A percentile compares a stretch with the other conserved stretches of the same genome.
Conservation (phyloP, 2,329 filamentous ascomycete species). For the Trichoderma hamatum region DNA sequence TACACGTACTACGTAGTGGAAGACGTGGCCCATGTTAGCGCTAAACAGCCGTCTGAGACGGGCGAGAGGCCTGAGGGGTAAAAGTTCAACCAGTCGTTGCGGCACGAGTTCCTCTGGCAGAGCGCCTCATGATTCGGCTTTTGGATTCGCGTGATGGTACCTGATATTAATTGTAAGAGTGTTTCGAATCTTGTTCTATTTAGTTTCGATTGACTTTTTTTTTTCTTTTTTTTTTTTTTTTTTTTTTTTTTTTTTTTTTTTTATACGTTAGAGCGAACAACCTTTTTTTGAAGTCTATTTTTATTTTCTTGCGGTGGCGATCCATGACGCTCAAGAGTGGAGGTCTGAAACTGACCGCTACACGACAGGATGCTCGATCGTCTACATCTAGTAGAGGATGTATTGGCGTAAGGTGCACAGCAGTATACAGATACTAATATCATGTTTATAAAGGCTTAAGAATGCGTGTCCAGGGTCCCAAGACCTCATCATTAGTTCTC, state of each 20-base stretch:
- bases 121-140: conserved; percentile 16
- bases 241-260: not conserved
- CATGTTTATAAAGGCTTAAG: not conserved
- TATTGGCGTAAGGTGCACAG: not conserved
- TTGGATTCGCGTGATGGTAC: conserved; percentile 8
- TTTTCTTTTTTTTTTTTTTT: not conserved
- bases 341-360: not conserved
- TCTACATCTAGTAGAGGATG: not conserved
- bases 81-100: not conserved
- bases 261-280: not conserved
- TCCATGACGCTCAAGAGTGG: not conserved
- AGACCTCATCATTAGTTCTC: not conserved
- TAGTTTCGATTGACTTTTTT: not conserved
- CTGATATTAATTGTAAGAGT: not conserved
- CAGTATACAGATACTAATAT: not conserved
- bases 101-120: conserved; percentile 6
- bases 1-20: not conserved
- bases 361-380: not conserved
- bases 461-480: not conserved
- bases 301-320: not conserved
- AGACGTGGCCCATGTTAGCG: not conserved
- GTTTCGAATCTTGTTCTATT: not conserved
- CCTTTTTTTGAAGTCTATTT: not conserved
- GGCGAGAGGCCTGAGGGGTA: not conserved
- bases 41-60: not conserved